Evolutionary conservation across 2,329 filamentous ascomycete species (phyloP).

Genomic region (Aureobasidium sp.): DNA sequence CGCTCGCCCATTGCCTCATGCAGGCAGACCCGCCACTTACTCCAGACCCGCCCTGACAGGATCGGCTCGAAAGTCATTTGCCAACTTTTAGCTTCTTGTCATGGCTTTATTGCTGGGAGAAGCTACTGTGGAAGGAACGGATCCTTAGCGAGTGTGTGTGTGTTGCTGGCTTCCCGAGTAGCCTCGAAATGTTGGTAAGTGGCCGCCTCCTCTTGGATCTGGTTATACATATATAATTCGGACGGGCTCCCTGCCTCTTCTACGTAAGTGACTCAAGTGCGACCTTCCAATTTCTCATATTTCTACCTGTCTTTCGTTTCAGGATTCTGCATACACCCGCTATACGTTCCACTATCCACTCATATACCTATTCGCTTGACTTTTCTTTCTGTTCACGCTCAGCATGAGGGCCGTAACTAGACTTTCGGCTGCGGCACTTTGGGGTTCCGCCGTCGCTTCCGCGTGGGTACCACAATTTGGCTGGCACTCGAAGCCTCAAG

Average conservation of each 20-base stretch:
- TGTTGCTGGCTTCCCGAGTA: conserved; percentile 1
- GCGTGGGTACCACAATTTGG: background rate
- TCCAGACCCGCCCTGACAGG: conserved; percentile 1
- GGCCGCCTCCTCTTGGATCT: background rate
- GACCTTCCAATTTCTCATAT: conserved; percentile 6
- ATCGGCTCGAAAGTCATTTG: conserved; percentile 13
- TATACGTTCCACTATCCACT: background rate
- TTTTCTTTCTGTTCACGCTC: background rate
- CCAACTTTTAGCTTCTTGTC: conserved; percentile 17
- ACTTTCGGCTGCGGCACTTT: conserved; percentile 9
- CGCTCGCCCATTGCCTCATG: background rate
- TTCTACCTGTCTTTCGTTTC: conserved; percentile 10
- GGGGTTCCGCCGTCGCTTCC: conserved; percentile 3
- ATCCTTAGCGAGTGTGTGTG: background rate
- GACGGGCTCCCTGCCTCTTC: background rate
- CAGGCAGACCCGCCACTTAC: conserved; percentile 12
- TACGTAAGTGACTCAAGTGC: background rate
- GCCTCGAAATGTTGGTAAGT: conserved; percentile 1
- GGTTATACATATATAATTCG: conserved; percentile 19
- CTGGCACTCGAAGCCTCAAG: background rate
- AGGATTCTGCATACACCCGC: background rate
- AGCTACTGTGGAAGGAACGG: conserved; percentile 11
- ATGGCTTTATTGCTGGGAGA: conserved; percentile 1
- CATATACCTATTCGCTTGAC: background rate
- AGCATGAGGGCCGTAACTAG: conserved; percentile 3